Percentiles rank a stretch among this genome's conserved stretches.
These are phyloP conservation scores for Pleurotus tuber-regium DNA, from an alignment of 768 basidiomycete genomes.

Conservation along the genomic window DNA sequence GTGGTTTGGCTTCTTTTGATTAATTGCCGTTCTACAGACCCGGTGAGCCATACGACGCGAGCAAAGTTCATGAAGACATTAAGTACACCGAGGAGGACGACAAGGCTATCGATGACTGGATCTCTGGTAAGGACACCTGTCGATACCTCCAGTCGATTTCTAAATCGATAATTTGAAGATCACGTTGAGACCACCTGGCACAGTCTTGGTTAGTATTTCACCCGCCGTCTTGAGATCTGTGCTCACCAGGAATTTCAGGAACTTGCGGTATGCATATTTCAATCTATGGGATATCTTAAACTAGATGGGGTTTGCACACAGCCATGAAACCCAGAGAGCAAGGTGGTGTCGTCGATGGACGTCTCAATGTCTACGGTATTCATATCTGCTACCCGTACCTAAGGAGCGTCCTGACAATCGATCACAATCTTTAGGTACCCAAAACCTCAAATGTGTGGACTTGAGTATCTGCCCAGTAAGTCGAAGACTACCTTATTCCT, in stretches of 20 bases:
- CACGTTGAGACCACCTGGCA: constrained; percentile 82
- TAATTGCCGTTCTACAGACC: constrained; percentile 30
- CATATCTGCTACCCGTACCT: no score
- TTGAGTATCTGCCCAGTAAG: constrained; percentile 70
- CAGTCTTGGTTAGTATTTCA: constrained; percentile 45
- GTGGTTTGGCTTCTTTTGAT: background rate
- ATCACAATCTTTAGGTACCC: constrained; percentile 47
- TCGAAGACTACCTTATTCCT: constrained; percentile 5
- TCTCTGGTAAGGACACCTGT: constrained; percentile 36
- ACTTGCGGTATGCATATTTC: constrained; percentile 35
- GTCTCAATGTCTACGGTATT: constrained; percentile 56
- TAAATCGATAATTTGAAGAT: constrained; percentile 30
- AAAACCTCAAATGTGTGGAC: constrained; percentile 67
- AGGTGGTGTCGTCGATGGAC: constrained; percentile 64
- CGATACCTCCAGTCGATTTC: background rate
- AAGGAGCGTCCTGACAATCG: no score
- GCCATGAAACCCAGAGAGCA: constrained; percentile 69
- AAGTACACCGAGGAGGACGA: constrained; percentile 68
- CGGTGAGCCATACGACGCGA: constrained; percentile 47
- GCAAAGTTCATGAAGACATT: constrained; percentile 62
- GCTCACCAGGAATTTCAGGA: constrained; percentile 20
- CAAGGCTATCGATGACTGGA: constrained; percentile 70
- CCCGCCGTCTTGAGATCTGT: background rate
- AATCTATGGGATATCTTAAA: background rate
- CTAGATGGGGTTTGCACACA: constrained; percentile 14